Evolutionary conservation across 192 early-diverging fungal genomes (phyloP).

Genomic region (Entrophospora sp.): DNA sequence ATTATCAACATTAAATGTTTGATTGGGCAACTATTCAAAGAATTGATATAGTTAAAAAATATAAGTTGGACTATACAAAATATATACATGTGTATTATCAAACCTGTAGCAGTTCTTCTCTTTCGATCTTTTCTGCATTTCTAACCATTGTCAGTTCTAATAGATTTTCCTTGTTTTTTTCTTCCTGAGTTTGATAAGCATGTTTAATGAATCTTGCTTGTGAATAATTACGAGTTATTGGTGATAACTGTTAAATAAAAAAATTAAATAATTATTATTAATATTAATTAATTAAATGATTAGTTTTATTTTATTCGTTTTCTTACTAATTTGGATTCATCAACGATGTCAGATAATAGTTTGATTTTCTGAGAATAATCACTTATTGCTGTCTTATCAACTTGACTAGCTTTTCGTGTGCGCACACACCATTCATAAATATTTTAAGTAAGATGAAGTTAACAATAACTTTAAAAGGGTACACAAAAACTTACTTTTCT

Average conservation of each 20-base stretch:
- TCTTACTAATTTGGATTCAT: conserved; percentile 19
- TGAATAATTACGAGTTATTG: conserved; percentile 12
- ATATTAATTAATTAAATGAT: neutral
- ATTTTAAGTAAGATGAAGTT: too few species aligned
- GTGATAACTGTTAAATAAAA: conserved; percentile 9
- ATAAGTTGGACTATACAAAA: neutral
- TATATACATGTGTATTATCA: neutral
- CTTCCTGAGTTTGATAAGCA: conserved; percentile 13
- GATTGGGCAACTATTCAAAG: too few species aligned
- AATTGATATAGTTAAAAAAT: neutral
- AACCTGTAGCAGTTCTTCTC: conserved; percentile 17
- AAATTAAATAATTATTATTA: neutral
- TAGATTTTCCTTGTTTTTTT: conserved; percentile 19
- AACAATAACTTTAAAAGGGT: too few species aligned
- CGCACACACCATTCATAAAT: too few species aligned
- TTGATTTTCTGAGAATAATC: conserved; percentile 15
- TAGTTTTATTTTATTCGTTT: neutral
- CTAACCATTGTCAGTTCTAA: conserved; percentile 17
- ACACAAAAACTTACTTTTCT: conserved; percentile 1
- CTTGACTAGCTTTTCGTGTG: neutral
- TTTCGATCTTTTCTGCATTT: conserved; percentile 13
- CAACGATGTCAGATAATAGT: conserved; percentile 7
- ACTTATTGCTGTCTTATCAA: conserved; percentile 19
- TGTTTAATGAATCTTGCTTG: conserved; percentile 17
- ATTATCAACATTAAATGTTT: too few species aligned